phyloP scores from a whole-genome alignment of 768 basidiomycete species.

The Postia placenta region DNA sequence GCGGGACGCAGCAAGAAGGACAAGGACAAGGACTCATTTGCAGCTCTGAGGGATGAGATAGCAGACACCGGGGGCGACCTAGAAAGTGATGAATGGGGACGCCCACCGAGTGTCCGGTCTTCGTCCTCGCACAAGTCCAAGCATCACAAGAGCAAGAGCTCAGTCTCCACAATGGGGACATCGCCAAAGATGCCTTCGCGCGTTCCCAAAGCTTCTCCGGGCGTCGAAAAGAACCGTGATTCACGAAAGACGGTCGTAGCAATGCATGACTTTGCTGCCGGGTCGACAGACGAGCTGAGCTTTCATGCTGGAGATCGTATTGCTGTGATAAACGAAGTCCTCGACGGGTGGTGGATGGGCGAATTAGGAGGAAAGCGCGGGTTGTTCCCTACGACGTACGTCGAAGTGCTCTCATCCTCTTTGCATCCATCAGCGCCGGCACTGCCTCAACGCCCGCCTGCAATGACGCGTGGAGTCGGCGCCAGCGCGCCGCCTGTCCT shows the following conservation, averaged over 20 bases:
- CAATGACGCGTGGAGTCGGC: slow-evolving; percentile 6
- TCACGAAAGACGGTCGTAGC: slow-evolving; percentile 49
- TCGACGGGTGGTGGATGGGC: slow-evolving; percentile 92
- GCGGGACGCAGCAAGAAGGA: slow-evolving; percentile 52
- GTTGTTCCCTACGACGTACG: slow-evolving; percentile 77
- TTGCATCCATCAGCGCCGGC: slow-evolving; percentile 17
- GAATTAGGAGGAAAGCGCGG: slow-evolving; percentile 65
- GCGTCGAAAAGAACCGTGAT: slow-evolving; percentile 13
- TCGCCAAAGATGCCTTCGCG: slow-evolving; percentile 26
- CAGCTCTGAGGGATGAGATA: slow-evolving; percentile 45
- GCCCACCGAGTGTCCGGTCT: slow-evolving; percentile 8
- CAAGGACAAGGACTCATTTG: slow-evolving; percentile 51
- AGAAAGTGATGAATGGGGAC: slow-evolving; percentile 6
- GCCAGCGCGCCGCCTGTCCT: slow-evolving; percentile 26
- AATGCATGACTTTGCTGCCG: slow-evolving; percentile 61
- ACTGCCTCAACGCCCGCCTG: slow-evolving; percentile 16
- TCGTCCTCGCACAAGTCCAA: slow-evolving; percentile 6
- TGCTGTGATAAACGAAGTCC: slow-evolving; percentile 68
- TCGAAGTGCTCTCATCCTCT: slow-evolving; percentile 40
- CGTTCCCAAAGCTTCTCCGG: slow-evolving; percentile 43
- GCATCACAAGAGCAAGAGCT: slow-evolving; percentile 14
- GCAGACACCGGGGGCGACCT: slow-evolving; percentile 27
- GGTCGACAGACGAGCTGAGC: slow-evolving; percentile 71
- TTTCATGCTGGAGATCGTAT: slow-evolving; percentile 75
- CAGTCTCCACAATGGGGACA: slow-evolving; percentile 6